Evolutionary conservation across 2,329 filamentous ascomycete genomes (phyloP).

Genomic region (Xylariaceae sp.): DNA sequence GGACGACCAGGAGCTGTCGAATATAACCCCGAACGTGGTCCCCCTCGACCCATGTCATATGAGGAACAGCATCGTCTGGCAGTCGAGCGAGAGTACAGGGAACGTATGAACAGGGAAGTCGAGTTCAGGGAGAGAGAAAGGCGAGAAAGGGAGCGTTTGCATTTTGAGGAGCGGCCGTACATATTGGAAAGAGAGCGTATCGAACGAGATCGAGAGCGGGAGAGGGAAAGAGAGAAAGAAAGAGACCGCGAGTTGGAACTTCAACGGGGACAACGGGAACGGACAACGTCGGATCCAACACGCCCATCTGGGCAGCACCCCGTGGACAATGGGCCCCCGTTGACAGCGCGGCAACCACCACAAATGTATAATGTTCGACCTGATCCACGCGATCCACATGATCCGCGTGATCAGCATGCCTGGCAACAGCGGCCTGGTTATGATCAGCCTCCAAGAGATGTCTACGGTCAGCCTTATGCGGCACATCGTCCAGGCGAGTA

Average conservation of each 20-base stretch:
- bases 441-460: slow-evolving; percentile 37
- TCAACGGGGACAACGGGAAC: slow-evolving; percentile 35
- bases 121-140: slow-evolving; percentile 45
- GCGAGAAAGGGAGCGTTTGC: slow-evolving; percentile 34
- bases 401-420: slow-evolving; percentile 22
- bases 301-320: slow-evolving; percentile 42
- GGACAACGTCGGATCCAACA: slow-evolving; percentile 47
- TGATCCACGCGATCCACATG: slow-evolving; percentile 24
- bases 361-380: slow-evolving; percentile 35
- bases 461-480: slow-evolving; percentile 40
- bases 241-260: slow-evolving; percentile 22
- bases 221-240: slow-evolving; percentile 27
- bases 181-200: slow-evolving; percentile 15
- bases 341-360: slow-evolving; percentile 31
- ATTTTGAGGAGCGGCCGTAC: slow-evolving; percentile 34
- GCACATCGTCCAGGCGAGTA: slow-evolving; percentile 47
- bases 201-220: slow-evolving; percentile 32
- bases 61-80: slow-evolving; percentile 50
- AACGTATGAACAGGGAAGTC: slow-evolving; percentile 36
- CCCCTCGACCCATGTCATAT: slow-evolving; percentile 41
- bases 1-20: slow-evolving; percentile 39
- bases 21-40: slow-evolving; percentile 49
- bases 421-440: slow-evolving; percentile 39
- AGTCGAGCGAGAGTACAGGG: slow-evolving; percentile 37
- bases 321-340: slow-evolving; percentile 42